Conservation (phyloP, 2,329 filamentous ascomycete species). For the Pseudocercospora musae region DNA sequence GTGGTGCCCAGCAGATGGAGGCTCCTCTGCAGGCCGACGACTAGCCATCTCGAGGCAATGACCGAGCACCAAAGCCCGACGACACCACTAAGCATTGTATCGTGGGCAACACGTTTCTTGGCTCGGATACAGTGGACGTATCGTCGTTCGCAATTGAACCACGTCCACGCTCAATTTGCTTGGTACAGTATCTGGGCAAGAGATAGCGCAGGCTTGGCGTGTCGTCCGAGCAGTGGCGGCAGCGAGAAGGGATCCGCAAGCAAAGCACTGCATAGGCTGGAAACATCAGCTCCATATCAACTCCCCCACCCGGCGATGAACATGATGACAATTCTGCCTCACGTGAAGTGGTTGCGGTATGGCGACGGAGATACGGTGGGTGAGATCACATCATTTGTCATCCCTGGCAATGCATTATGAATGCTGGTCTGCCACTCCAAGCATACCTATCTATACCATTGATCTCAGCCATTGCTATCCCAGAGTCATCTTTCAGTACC, state of each 20-base stretch:
- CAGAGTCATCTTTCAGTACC: not conserved
- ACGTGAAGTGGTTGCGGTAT: not conserved
- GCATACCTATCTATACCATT: not conserved
- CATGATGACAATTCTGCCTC: not conserved
- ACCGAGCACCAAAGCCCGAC: not conserved
- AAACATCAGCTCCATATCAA: not conserved
- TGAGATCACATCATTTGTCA: constrained; percentile 11
- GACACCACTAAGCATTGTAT: not conserved
- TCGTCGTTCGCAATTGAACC: not conserved
- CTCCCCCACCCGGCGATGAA: no score
- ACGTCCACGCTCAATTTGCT: not conserved
- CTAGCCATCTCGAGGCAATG: not conserved
- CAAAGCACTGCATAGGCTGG: not conserved
- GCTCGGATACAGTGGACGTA: not conserved
- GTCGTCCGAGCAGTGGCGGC: not conserved
- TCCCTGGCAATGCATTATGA: not conserved
- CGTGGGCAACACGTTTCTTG: not conserved
- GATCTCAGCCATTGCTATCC: not conserved
- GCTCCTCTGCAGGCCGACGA: not conserved
- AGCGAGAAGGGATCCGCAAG: not conserved
- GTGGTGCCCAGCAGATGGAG: not conserved
- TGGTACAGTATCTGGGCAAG: not conserved
- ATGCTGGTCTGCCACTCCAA: not conserved
- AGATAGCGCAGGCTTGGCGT: not conserved
- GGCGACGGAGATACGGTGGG: not conserved